Base-by-base conservation (phyloP, 257 asterid genomes). In the Fraxinus pennsylvanica region DNA sequence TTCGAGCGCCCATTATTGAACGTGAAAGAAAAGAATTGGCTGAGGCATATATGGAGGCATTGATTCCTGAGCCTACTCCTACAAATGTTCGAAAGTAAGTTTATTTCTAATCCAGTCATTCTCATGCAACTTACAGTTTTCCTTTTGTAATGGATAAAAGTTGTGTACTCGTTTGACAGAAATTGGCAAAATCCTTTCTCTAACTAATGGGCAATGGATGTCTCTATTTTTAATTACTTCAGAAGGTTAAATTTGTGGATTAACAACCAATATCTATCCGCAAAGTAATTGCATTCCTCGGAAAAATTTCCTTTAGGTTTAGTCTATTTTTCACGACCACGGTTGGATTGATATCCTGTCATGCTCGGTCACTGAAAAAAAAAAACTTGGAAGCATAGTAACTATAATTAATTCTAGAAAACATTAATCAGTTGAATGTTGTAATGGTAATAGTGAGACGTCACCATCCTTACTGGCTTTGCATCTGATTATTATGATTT, bases 1-100 rank as follows among this genome's bases (percentile, higher is more conserved):
- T 91, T 80, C 92, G 92, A 81, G 98, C 95, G 57, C 97, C 99
- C 41, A 36, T 88, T 59, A 72, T 96, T 70, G 90, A 84, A 80
- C 91, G 92, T 72, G 95, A 96, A 77, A 89, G 85, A 78, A 89
- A 80, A 77, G 92, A 96, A 71, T 75, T 96, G 84, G 78, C 95
- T 10, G 98, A 96, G 89, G 96, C 97, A 21, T 96, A 88, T 79
- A 96, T 96, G 99, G 99, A 96, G 65, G 96, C 97, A 19, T 83
- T 96, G 74, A 89, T 93, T 80, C 99, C 99, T 59, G 99, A 90
- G 86, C 99, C 99, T 21, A 89, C 96, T 74, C 93, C 98, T 9
- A 82, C 88, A 50, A 96, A 96, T 82, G 84, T 96, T 73, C 90
- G 84, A 81, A 90, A 81, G 99, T 93, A 80, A 88, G 90, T 69